Evolutionary conservation across 805 yeast species (phyloP), one percentile per base, ranked within the genome.

Genomic region (Priceomyces carsonii): DNA sequence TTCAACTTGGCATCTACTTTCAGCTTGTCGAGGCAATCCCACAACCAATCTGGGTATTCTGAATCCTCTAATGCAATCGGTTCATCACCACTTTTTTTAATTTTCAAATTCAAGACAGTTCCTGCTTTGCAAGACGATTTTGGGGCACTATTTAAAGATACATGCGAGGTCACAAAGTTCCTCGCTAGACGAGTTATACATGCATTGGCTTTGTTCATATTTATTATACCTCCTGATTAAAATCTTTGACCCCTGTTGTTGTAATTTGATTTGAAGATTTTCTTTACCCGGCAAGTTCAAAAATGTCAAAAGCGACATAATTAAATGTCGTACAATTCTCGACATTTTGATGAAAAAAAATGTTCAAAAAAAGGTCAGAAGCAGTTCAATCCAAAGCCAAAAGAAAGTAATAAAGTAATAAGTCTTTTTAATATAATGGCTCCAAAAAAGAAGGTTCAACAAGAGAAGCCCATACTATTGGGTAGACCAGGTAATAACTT

Each of bases 11-110:
- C 74, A 38, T 71, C 67, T 51, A 77, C 80, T n/a, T 75, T 75
- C 24, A 75, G 75, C 33, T 75, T 67, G 58, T 90, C 95, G 20
- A 89, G 73, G 31, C 86, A 69, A 4, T 74, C 77, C 98, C 98
- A 93, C 35, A 91, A 71, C 99, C 99, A 91, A 29, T 75, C 85
- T 4, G 99, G 99, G 55, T 91, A 91, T 51, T 90, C 95, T 24
- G 69, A 69, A 57, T 93, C 98, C 42, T 83, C 87, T 36, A 84
- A 61, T 1, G 98, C 98, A 4, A 87, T 80, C 6, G 95, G 88
- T 48, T 89, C 96, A 40, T 82, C 79, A n/a, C 91, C 95, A 23
- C 73, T 71, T 54, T 88, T 89, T 54, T 77, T 77, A 28, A 91
- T 73, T 49, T 85, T 84, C 51, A 89, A 63, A 44, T 82, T 82